Base-by-base conservation (phyloP, 2,329 filamentous ascomycete genomes). In the Clonostachys sp. region DNA sequence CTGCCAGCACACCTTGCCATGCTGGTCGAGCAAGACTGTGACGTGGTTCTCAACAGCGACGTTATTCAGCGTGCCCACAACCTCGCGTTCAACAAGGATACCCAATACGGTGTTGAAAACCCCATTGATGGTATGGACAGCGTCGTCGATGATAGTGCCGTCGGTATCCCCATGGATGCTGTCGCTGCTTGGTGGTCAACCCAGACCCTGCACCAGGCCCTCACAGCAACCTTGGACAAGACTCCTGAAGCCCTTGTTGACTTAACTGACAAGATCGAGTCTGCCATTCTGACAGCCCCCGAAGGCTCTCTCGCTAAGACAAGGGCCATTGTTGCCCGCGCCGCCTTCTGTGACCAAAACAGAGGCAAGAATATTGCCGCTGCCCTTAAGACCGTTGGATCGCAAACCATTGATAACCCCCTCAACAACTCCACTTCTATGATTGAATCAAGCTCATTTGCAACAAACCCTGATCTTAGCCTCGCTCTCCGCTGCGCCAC, bases 141-240 rank as follows among this genome's bases (percentile, higher is more conserved):
- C 6, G 89, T 96, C 1, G 87, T 94, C 4, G 87, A 94, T 50
- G 92, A 96, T 58, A 81, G 83, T 45, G 86, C 90, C 4, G 88
- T 96, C 50, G 83, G 87, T 45, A 94, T 89, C 16, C 89, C 91
- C 1, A 80, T 96, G 54, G 92, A 96, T 64, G 91, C 90, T 12
- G 81, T 96, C 45, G 89, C 91, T 7, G 89, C 91, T 3, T 96
- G 91, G 91, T 94, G 85, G 73, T 95, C 91, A 1, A 89, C 83
- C 53, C 75, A 86, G 47, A 74, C 81, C 12, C 70, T 96, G 36
- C 87, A 91, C 57, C 77, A 79, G 48, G 83, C 82, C 4, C 75
- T 96, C 30, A 72, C 83, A 12, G 73, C 74, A 14, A 84, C 80
- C 35, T 73, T 95, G 34, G 76, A 74, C 34, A 77, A 78, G 49